Base-by-base conservation (phyloP, 371 early-diverging fungal genomes). In the Mortierella sp. region DNA sequence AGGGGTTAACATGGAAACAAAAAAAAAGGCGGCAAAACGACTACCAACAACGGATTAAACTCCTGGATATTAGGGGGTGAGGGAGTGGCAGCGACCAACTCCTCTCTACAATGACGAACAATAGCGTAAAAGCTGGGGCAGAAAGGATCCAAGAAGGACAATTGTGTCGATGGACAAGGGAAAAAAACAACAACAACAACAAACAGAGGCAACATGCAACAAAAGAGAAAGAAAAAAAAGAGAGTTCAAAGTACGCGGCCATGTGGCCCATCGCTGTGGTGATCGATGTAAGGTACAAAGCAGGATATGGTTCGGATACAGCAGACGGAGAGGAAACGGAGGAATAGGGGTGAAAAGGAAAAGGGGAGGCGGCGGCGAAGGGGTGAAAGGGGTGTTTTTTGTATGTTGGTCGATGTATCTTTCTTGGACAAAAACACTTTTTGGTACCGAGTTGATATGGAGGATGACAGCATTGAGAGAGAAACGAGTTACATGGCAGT, bases 251-350 rank as follows among this genome's bases (percentile, higher is more conserved):
- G 66, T 61, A 34, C 61, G 61, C 61, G 22, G 37, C 61, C 61
- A 61, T 39, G 37, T 61, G 61, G 43, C 66, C 43, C 22, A 45
- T 66, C 45, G 45, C 31, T 43, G 22, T 44, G 31, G 44, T 8
- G 43, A 66, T 41, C 44, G 66, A 66, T 66, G 40, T 31, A 66
- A 45, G 47, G 66, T 29, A 65, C n/a, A n/a, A n/a, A n/a, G n/a
- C n/a, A n/a, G n/a, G n/a, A n/a, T n/a, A n/a, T n/a, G n/a, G n/a
- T n/a, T n/a, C n/a, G n/a, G n/a, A n/a, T n/a, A n/a, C n/a, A 61
- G 5, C 24, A 52, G 8, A 55, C 34, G 37, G 24, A 6, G 31
- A 26, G 31, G 19, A 13, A 16, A 13, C 47, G 47, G 1, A 53
- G 55, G 26, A 24, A 11, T 50, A 26, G 37, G 64, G 22, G 37